These are phyloP conservation scores for Scytalidium sp. DNA, from an alignment of 2,329 filamentous ascomycete genomes.

Conservation along the genomic window DNA sequence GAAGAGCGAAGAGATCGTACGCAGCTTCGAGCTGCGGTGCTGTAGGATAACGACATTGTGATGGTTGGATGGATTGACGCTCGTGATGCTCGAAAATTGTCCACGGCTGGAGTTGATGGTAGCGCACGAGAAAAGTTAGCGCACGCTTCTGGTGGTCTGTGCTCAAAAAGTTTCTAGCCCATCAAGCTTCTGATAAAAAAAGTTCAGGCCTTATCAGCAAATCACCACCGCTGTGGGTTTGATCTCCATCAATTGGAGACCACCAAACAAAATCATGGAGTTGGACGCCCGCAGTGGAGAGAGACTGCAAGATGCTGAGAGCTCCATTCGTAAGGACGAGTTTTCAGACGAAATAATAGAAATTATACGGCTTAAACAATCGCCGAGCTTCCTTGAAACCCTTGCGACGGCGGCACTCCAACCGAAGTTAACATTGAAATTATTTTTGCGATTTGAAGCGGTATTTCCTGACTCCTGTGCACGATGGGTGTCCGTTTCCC, in stretches of 20 bases:
- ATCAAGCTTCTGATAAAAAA: slow-evolving; percentile 12
- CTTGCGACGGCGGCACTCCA: slow-evolving; percentile 68
- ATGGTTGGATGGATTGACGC: slow-evolving; percentile 20
- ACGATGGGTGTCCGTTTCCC: slow-evolving; percentile 61
- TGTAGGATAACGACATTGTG: slow-evolving; percentile 61
- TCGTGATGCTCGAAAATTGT: slow-evolving; percentile 3
- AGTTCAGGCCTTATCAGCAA: slow-evolving; percentile 9
- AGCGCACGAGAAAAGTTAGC: slow-evolving; percentile 13
- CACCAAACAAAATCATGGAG: slow-evolving; percentile 41
- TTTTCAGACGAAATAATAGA: slow-evolving; percentile 69
- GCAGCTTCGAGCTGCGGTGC: slow-evolving; percentile 63
- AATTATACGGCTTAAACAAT: slow-evolving; percentile 60
- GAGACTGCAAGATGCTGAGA: slow-evolving; percentile 49
- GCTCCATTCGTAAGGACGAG: slow-evolving; percentile 51
- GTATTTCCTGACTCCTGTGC: slow-evolving; percentile 81
- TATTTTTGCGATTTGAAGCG: slow-evolving; percentile 73
- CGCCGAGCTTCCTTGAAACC: slow-evolving; percentile 67
- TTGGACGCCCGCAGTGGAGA: slow-evolving; percentile 37
- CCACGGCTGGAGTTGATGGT: slow-evolving; percentile 4
- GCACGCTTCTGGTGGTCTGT: slow-evolving; percentile 3
- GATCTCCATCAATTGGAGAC: slow-evolving; percentile 1
- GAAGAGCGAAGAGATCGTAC: slow-evolving; percentile 57
- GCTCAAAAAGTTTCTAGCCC: slow-evolving; percentile 11
- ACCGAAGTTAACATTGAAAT: slow-evolving; percentile 64
- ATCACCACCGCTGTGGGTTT: neutral